phyloP scores from a whole-genome alignment of 345 rosid genomes.

The Pistacia vera region DNA sequence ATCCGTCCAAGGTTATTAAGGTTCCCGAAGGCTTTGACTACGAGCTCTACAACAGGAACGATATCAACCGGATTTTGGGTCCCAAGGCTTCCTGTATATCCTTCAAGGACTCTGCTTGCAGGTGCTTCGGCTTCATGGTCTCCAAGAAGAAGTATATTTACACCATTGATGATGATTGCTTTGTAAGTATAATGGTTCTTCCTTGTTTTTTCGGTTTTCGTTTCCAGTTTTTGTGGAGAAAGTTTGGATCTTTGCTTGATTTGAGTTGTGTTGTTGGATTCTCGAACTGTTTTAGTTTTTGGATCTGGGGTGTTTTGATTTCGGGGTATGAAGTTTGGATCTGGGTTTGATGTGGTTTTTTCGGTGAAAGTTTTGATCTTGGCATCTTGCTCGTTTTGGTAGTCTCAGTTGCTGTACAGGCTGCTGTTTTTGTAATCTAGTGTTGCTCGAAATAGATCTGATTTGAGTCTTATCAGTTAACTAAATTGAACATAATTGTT shows the following conservation, averaged over 20 bases:
- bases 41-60: slow-evolving; percentile 82
- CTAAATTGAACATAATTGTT: background rate
- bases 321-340: slow-evolving; percentile 1
- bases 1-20: slow-evolving; percentile 61
- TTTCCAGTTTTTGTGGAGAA: background rate
- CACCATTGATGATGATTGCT: slow-evolving; percentile 94
- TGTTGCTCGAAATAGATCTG: background rate
- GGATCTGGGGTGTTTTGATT: background rate
- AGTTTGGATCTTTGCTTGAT: slow-evolving; percentile 15
- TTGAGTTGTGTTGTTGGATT: background rate
- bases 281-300: background rate
- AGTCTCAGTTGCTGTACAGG: background rate
- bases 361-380: slow-evolving; percentile 8
- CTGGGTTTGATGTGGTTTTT: background rate
- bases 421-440: background rate
- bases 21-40: slow-evolving; percentile 84
- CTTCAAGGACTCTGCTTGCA: slow-evolving; percentile 70
- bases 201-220: background rate
- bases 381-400: background rate
- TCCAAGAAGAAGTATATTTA: slow-evolving; percentile 86
- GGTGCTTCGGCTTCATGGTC: slow-evolving; percentile 81
- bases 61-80: slow-evolving; percentile 75
- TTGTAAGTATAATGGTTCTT: slow-evolving; percentile 47
- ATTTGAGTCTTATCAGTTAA: background rate
- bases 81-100: slow-evolving; percentile 84